These are phyloP conservation scores for Candida glucosophila DNA, from an alignment of 1,139 yeast species.

Conservation along the genomic window DNA sequence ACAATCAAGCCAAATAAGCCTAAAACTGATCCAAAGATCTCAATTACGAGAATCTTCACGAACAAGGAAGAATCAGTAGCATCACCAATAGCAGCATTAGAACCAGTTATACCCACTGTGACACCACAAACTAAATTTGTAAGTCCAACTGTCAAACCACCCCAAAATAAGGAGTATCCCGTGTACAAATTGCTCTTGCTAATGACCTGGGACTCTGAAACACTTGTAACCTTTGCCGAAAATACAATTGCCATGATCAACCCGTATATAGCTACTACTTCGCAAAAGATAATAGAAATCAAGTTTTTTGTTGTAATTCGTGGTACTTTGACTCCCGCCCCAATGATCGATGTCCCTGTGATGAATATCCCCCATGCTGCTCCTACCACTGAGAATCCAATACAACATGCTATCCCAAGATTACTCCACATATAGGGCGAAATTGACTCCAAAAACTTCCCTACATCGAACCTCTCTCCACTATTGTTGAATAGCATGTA, in stretches of 20 bases:
- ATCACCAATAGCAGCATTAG: constrained; percentile 96
- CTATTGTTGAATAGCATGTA: constrained; percentile 85
- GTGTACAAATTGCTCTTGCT: constrained; percentile 88
- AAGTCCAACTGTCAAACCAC: constrained; percentile 91
- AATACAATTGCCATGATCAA: constrained; percentile 97
- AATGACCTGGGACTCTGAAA: constrained; percentile 51
- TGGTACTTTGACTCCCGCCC: constrained; percentile 98
- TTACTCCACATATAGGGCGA: constrained; percentile 98
- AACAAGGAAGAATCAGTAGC: constrained; percentile 95
- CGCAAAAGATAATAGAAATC: constrained; percentile 96
- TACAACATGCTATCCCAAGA: constrained; percentile 85
- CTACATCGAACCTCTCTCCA: constrained; percentile 86
- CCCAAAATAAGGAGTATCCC: constrained; percentile 95
- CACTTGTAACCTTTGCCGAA: constrained; percentile 76
- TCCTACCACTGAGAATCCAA: constrained; percentile 91
- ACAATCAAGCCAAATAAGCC: constrained; percentile 94
- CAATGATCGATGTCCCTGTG: constrained; percentile 89
- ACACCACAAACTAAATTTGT: constrained; percentile 94
- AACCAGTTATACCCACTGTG: constrained; percentile 95
- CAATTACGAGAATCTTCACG: constrained; percentile 92
- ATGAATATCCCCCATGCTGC: constrained; percentile 99
- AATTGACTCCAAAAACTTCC: constrained; percentile 73
- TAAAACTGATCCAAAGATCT: constrained; percentile 91
- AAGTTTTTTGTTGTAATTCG: constrained; percentile 95
- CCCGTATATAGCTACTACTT: constrained; percentile 98